Percentiles rank a stretch among this genome's conserved stretches.
phyloP scores from a whole-genome alignment of 805 yeast species.

The Grigorovia jiainica region DNA sequence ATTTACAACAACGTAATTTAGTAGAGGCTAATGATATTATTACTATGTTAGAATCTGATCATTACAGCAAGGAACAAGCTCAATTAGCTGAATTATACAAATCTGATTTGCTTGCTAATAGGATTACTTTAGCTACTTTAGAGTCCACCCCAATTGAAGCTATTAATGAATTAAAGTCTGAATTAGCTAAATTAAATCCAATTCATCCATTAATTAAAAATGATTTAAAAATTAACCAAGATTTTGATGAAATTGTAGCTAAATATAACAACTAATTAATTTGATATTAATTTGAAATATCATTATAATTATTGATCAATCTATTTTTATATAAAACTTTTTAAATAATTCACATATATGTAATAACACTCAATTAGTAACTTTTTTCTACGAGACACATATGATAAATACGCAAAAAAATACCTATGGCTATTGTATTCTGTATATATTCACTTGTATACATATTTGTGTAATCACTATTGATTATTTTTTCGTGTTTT shows the following conservation, averaged over 20 bases:
- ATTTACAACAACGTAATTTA: conserved; percentile 66
- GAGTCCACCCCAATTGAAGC: conserved; percentile 37
- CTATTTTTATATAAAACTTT: neutral
- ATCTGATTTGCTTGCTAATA: conserved; percentile 50
- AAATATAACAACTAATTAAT: conserved; percentile 33
- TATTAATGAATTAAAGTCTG: conserved; percentile 34
- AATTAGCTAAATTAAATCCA: conserved; percentile 40
- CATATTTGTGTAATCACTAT: too few species aligned
- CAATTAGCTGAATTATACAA: conserved; percentile 25
- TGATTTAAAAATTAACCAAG: conserved; percentile 46
- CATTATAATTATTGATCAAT: neutral
- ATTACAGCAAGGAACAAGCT: conserved; percentile 27
- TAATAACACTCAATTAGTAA: too few species aligned
- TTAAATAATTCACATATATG: too few species aligned
- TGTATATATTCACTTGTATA: too few species aligned
- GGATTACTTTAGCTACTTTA: conserved; percentile 53
- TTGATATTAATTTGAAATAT: neutral
- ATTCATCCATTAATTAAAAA: conserved; percentile 52
- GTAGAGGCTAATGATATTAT: conserved; percentile 75
- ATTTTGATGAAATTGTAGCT: conserved; percentile 61
- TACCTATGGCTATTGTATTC: too few species aligned
- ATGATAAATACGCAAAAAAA: too few species aligned
- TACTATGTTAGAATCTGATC: conserved; percentile 37
- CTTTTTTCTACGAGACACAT: too few species aligned
- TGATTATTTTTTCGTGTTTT: neutral